These are phyloP conservation scores for Megacollybia marginata DNA, from an alignment of 768 basidiomycete genomes.

Conservation along the genomic window DNA sequence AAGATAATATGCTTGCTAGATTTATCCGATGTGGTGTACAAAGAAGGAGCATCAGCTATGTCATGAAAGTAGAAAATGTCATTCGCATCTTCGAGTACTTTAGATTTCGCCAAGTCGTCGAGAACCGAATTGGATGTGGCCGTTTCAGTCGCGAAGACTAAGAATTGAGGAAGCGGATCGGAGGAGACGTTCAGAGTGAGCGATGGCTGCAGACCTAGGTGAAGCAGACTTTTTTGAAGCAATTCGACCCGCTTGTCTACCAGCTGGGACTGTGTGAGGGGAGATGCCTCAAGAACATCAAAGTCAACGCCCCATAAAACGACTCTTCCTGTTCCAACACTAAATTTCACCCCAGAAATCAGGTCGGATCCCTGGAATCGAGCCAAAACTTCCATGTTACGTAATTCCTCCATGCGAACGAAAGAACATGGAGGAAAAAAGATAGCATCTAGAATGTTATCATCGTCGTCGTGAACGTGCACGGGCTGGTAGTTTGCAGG, in stretches of 20 bases:
- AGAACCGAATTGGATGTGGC: neutral
- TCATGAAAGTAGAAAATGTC: constrained; percentile 65
- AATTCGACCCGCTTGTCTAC: constrained; percentile 13
- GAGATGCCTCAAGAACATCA: constrained; percentile 43
- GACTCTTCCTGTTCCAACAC: constrained; percentile 39
- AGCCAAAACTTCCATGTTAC: constrained; percentile 22
- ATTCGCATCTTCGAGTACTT: constrained; percentile 51
- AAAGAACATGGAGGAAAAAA: neutral
- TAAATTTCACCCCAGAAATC: constrained; percentile 24
- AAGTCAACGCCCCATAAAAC: constrained; percentile 51
- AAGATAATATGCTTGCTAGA: constrained; percentile 47
- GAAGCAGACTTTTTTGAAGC: constrained; percentile 23
- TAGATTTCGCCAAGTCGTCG: constrained; percentile 13
- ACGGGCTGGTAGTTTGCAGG: neutral
- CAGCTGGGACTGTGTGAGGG: constrained; percentile 20
- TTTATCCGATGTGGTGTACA: constrained; percentile 17
- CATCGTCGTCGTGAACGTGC: neutral
- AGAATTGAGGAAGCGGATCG: constrained; percentile 1
- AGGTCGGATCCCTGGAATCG: constrained; percentile 15
- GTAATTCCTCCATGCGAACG: neutral
- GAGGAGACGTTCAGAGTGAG: constrained; percentile 6
- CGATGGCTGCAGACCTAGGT: constrained; percentile 21
- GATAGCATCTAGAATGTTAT: neutral
- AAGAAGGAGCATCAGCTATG: constrained; percentile 20
- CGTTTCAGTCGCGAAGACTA: neutral